phyloP scores from a whole-genome alignment of 179 eudicot genomes.

The Amaranthus tricolor region DNA sequence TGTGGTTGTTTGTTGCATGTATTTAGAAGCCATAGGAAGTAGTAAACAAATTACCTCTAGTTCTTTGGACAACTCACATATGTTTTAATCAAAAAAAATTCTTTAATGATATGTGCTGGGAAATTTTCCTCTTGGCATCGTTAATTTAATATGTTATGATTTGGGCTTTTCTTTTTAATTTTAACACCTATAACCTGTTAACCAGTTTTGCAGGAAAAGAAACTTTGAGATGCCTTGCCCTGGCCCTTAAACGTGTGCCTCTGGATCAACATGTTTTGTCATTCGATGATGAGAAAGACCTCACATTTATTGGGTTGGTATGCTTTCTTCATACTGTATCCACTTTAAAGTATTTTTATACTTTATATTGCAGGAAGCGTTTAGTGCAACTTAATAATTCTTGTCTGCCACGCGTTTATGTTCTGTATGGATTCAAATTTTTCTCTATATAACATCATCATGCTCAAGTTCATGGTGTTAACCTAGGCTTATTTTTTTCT shows the following conservation, averaged over 20 bases:
- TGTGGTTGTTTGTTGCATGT: neutral
- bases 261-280: slow-evolving; percentile 68
- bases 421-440: neutral
- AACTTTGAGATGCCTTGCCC: slow-evolving; percentile 91
- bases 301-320: slow-evolving; percentile 99
- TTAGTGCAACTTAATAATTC: neutral
- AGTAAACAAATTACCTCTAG: neutral
- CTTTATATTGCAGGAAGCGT: slow-evolving; percentile 1
- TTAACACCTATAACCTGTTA: slow-evolving; percentile 15
- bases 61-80: neutral
- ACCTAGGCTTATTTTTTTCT: no score
- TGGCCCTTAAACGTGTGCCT: slow-evolving; percentile 84
- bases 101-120: neutral
- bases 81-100: neutral
- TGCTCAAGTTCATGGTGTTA: neutral
- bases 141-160: neutral
- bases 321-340: slow-evolving; percentile 48
- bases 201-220: slow-evolving; percentile 98
- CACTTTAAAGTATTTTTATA: neutral
- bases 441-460: neutral
- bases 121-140: neutral
- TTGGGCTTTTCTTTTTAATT: neutral
- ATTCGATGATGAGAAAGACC: slow-evolving; percentile 82
- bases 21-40: neutral
- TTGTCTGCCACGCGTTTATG: neutral